Evolutionary conservation across 2,329 filamentous ascomycete species (phyloP).

Genomic region (Nectriaceae sp.): DNA sequence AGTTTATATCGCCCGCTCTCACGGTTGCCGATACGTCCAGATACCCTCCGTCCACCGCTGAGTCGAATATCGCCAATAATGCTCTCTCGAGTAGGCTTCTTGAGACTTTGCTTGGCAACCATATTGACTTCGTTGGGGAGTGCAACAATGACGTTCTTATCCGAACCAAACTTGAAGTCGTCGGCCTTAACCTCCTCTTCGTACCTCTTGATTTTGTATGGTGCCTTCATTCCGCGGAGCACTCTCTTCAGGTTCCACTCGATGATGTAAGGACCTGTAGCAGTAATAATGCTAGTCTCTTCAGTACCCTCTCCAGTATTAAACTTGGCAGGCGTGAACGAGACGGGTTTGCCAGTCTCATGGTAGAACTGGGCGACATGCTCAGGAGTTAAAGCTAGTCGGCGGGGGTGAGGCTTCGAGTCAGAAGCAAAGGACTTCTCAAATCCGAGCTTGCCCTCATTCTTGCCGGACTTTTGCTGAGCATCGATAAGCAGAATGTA

Average conservation of each 20-base stretch:
- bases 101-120: constrained; percentile 84
- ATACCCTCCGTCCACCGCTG: constrained; percentile 51
- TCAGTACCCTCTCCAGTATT: constrained; percentile 80
- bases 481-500: constrained; percentile 94
- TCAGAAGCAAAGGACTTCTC: constrained; percentile 92
- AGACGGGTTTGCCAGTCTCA: constrained; percentile 83
- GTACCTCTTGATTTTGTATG: constrained; percentile 97
- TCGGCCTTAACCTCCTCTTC: constrained; percentile 95
- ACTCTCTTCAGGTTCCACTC: constrained; percentile 96
- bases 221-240: constrained; percentile 75
- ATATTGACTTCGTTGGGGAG: constrained; percentile 98
- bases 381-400: constrained; percentile 82
- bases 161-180: constrained; percentile 95
- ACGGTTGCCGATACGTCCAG: constrained; percentile 52
- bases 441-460: constrained; percentile 97
- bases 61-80: constrained; percentile 66
- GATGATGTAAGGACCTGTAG: constrained; percentile 93
- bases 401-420: constrained; percentile 87
- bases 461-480: constrained; percentile 89
- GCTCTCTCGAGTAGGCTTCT: constrained; percentile 88
- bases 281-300: constrained; percentile 95
- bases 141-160: constrained; percentile 98
- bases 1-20: constrained; percentile 70
- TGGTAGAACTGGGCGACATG: constrained; percentile 98
- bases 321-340: constrained; percentile 91